Evolutionary conservation across 2,329 filamentous ascomycete genomes (phyloP), one percentile per base, ranked within the genome.

Genomic region (Aspergillus vadensis): DNA sequence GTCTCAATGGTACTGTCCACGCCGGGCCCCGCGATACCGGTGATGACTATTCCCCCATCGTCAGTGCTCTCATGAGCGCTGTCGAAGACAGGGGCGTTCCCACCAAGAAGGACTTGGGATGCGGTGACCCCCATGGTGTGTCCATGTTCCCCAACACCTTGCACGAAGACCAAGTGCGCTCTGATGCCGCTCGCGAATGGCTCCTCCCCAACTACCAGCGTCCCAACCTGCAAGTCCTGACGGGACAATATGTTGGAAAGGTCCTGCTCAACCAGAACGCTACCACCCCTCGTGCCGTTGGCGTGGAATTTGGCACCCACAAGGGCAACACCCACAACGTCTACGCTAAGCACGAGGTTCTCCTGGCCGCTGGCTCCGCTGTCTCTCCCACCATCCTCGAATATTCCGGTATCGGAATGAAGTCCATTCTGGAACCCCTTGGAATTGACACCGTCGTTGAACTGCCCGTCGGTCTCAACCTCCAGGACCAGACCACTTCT

Each of bases 401-500:
- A 50, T 64, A 67, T 23, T 74, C 72, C 9, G 71, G 71, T 21
- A 70, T 74, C 55, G 71, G 70, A 17, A 47, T 64, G 1, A 65
- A 66, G 47, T 48, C 59, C 5, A 53, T 67, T 1, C 64, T 70
- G 2, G 63, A 66, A 14, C 17, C 38, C 0, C 65, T 57, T 9
- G 62, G 64, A 3, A 56, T 71, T 41, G 32, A 62, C 4, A 69
- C 70, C 30, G 39, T 61, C 6, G 43, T 72, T 36, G 62, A 72
- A 4, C 63, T 74, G 2, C 70, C 71, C 1, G 70, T 74, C n/a
- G 70, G 71, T 39, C 50, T 69, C 15, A 74, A 74, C 30, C 57
- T 72, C 39, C 69, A 74, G 59, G 71, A 72, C 43, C 70, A 73
- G 41, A 73, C 70, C 17, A 69, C 67, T 10, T 69, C 68, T 4